These are phyloP conservation scores for Eustoma russellianum DNA, from an alignment of 257 asterid genomes.

Conservation along the genomic window DNA sequence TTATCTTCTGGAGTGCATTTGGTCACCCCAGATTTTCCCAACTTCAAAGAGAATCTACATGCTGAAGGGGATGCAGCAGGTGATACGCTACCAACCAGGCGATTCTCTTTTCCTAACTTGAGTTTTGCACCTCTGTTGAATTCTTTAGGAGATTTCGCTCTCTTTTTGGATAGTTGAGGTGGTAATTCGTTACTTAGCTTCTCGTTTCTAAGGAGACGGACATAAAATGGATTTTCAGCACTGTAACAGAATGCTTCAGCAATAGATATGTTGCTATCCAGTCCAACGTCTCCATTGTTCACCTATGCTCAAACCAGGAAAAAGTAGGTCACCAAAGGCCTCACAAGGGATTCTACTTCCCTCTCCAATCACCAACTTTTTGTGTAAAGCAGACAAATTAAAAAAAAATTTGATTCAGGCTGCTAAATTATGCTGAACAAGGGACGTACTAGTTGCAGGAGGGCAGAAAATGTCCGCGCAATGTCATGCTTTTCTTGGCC, in stretches of 20 bases:
- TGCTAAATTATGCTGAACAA: no score
- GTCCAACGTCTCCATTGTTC: slow-evolving; percentile 69
- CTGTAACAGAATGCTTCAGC: slow-evolving; percentile 44
- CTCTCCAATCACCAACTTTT: no score
- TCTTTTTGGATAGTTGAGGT: slow-evolving; percentile 43
- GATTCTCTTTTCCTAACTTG: slow-evolving; percentile 42
- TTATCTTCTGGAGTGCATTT: slow-evolving; percentile 66
- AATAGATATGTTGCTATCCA: slow-evolving; percentile 22
- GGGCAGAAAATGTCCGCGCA: slow-evolving; percentile 94
- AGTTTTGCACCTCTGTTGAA: slow-evolving; percentile 14
- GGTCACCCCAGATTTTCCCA: slow-evolving; percentile 31
- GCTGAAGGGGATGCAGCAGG: slow-evolving; percentile 34
- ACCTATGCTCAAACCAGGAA: slow-evolving; percentile 32
- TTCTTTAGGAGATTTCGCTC: slow-evolving; percentile 51
- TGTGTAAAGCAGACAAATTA: no score
- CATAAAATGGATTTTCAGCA: slow-evolving; percentile 42
- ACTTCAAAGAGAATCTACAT: slow-evolving; percentile 24
- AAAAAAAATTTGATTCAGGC: no score
- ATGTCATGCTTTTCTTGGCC: slow-evolving; percentile 86
- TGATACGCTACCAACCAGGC: slow-evolving; percentile 22
- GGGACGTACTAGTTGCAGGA: slow-evolving; percentile 70
- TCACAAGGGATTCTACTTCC: no score
- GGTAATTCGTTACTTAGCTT: slow-evolving; percentile 20
- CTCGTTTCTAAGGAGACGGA: slow-evolving; percentile 37
- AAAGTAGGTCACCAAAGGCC: background rate